These are phyloP conservation scores for Perkinsus chesapeaki DNA, from an alignment of 169 alveolate genomes.

Conservation along the genomic window DNA sequence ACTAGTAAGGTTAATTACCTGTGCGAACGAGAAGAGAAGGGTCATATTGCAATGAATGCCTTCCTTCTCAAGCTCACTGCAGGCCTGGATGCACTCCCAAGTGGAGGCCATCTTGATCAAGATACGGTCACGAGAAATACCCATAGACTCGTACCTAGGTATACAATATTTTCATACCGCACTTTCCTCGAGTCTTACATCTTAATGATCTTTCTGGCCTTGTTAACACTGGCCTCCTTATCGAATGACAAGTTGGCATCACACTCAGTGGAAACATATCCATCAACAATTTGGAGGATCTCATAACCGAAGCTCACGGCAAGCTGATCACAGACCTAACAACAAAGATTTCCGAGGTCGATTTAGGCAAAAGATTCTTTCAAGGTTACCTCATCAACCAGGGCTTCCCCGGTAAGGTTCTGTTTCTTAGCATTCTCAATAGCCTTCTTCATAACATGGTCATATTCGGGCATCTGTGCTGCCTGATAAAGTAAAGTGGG, in stretches of 20 bases:
- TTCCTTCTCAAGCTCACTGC: constrained; percentile 49
- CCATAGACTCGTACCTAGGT: constrained; percentile 48
- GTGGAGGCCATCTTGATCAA: constrained; percentile 69
- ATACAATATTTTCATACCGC: neutral
- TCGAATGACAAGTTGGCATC: constrained; percentile 68
- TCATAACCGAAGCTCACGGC: constrained; percentile 60
- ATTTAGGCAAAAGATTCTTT: neutral
- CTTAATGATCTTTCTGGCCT: constrained; percentile 44
- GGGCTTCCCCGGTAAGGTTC: neutral
- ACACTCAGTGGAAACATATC: constrained; percentile 68
- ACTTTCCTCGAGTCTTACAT: neutral
- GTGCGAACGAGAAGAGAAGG: constrained; percentile 45
- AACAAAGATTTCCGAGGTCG: neutral
- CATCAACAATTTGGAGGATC: constrained; percentile 61
- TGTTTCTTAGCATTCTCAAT: constrained; percentile 21
- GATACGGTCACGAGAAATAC: constrained; percentile 51
- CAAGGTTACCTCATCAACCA: constrained; percentile 9
- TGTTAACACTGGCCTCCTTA: constrained; percentile 37
- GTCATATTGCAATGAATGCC: constrained; percentile 69
- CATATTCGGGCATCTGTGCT: constrained; percentile 39
- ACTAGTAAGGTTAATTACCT: neutral
- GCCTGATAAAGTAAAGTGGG: constrained; percentile 67
- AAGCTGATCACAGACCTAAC: constrained; percentile 41
- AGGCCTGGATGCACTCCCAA: constrained; percentile 80
- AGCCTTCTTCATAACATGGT: constrained; percentile 26